Conservation (phyloP, 768 basidiomycete species). For the Kwoniella sp. region DNA sequence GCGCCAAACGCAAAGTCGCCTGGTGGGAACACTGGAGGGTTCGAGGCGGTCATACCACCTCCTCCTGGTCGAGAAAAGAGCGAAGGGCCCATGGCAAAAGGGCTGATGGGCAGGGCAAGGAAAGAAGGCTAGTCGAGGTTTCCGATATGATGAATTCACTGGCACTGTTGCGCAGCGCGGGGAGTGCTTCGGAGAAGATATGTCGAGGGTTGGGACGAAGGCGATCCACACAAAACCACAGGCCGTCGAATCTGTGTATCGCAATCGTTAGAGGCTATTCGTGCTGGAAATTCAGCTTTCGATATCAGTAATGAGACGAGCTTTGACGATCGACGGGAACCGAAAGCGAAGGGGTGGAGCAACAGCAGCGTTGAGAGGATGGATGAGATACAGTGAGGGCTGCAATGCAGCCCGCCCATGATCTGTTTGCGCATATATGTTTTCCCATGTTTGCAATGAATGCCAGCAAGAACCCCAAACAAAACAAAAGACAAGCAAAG, state of each 20-base stretch:
- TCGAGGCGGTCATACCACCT: not conserved
- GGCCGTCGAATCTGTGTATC: too few relatives aligned
- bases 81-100: slow-evolving; percentile 6
- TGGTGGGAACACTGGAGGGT: not conserved
- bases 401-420: not conserved
- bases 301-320: too few relatives aligned
- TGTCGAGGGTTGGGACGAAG: too few relatives aligned
- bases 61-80: slow-evolving; percentile 8
- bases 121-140: too few relatives aligned
- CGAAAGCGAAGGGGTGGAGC: not conserved
- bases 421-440: not conserved
- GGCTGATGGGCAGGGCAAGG: too few relatives aligned
- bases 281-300: too few relatives aligned
- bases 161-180: too few relatives aligned
- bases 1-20: not conserved
- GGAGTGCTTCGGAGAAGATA: too few relatives aligned
- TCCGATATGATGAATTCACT: too few relatives aligned
- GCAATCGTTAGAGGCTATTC: too few relatives aligned
- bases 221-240: too few relatives aligned
- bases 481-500: not conserved
- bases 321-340: not conserved
- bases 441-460: not conserved
- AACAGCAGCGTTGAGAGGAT: not conserved
- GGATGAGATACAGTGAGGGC: not conserved
- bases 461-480: not conserved